phyloP scores from a whole-genome alignment of 2,329 filamentous ascomycete species.

The Colletotrichum simmondsii region DNA sequence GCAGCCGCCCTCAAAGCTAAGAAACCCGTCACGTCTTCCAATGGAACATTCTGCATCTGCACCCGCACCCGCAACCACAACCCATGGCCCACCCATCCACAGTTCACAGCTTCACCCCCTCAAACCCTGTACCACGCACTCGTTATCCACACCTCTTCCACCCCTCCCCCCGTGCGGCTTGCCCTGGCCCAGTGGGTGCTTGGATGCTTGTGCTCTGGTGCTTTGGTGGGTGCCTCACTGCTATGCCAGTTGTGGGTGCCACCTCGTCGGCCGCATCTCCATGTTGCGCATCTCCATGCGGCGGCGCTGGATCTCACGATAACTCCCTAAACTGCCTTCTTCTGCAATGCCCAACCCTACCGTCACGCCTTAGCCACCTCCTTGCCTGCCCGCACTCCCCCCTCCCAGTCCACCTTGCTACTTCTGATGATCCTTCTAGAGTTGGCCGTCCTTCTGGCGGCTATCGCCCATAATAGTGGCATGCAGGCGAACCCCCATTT shows the following conservation, averaged over 20 bases:
- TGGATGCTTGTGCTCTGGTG: neutral
- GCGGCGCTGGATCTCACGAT: slow-evolving; percentile 21
- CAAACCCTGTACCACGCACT: neutral
- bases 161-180: neutral
- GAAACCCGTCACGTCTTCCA: neutral
- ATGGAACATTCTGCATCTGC: neutral
- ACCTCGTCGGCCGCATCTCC: neutral
- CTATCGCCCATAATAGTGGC: neutral
- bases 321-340: slow-evolving; percentile 3
- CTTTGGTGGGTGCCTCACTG: neutral
- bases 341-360: slow-evolving; percentile 1
- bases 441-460: neutral
- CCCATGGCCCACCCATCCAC: neutral
- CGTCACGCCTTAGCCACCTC: neutral
- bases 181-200: neutral
- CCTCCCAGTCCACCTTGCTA: neutral
- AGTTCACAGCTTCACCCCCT: neutral
- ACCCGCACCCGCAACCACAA: neutral
- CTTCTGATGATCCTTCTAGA: neutral
- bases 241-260: neutral
- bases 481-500: neutral
- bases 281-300: slow-evolving; percentile 10
- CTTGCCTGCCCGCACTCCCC: neutral
- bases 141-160: neutral
- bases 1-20: slow-evolving; percentile 12